A percentile compares a stretch with the other conserved stretches of the same genome.
phyloP scores from a whole-genome alignment of 2,329 filamentous ascomycete genomes.

The Metarhizium robertsii region DNA sequence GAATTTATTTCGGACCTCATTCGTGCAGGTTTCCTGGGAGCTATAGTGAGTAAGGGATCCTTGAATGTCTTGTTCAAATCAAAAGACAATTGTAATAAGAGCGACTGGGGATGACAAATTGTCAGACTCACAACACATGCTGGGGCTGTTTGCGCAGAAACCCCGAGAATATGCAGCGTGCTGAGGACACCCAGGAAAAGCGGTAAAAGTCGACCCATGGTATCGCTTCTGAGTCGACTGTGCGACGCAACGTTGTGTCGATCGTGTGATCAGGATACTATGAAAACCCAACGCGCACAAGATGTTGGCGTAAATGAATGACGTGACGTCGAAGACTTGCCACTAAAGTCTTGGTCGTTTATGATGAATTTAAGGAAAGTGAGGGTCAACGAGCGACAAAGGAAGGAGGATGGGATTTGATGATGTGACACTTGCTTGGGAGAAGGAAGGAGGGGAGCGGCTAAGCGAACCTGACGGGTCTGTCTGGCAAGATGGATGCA shows the following conservation, averaged over 20 bases:
- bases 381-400: neutral
- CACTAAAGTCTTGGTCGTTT: too few species aligned
- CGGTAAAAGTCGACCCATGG: slow-evolving; percentile 6
- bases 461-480: neutral
- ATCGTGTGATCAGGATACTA: slow-evolving; percentile 2
- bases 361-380: neutral
- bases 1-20: slow-evolving; percentile 12
- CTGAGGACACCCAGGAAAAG: slow-evolving; percentile 18
- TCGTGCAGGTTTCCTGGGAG: slow-evolving; percentile 12
- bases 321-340: too few species aligned
- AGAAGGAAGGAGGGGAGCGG: neutral
- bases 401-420: neutral
- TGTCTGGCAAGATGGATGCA: neutral
- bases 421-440: neutral
- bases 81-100: neutral
- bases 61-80: neutral
- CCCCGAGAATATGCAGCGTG: slow-evolving; percentile 17
- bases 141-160: slow-evolving; percentile 14
- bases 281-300: neutral
- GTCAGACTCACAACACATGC: slow-evolving; percentile 22
- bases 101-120: neutral
- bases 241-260: neutral
- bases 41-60: neutral
- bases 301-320: too few species aligned
- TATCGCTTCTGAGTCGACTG: neutral